Evolutionary conservation across 495 filamentous ascomycete genomes (phyloP), one percentile per base, ranked within the genome.

Genomic region (Neohortaea acidophila): DNA sequence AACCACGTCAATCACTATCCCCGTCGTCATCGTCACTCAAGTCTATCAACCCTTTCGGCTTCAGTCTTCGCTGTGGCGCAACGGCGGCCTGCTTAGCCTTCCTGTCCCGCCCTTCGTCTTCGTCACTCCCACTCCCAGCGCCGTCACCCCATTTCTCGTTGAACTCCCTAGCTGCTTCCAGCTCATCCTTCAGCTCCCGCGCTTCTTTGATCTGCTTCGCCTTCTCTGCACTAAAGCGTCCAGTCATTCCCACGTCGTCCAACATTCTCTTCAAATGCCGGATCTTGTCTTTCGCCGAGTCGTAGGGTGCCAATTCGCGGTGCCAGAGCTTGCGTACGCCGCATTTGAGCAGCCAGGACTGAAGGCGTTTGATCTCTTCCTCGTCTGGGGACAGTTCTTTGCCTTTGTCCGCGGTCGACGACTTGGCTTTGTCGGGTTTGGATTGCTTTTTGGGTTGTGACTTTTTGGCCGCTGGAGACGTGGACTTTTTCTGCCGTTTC

Each of bases 291-390:
- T 77, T 81, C 11, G 69, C 54, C 19, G 77, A 82, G 31, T 74
- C 77, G 53, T 73, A 79, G 45, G 81, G 77, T 41, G 68, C 67
- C 35, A 97, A 68, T 59, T 93, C 83, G 39, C 76, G 72, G 25
- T 65, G 66, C 89, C 91, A 97, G 46, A 94, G 70, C 54, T 94
- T 96, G 22, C 84, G 81, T 33, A 97, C 74, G 14, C 89, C 89
- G 51, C 89, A 97, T 62, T 93, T 94, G 28, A 80, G 51, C 21
- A 97, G 67, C 59, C 84, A 84, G 15, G 72, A 70, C 59, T 97
- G 89, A 12, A 97, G 67, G n/a, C 73, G 75, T 56, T 87, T 96
- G 57, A 96, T 83, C 58, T 89, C 79, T 7, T 68, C 72, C 27
- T 87, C 75, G 41, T 83, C 70, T 0, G 79, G 70, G 24, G 75